phyloP scores from a whole-genome alignment of 164 flowering plant species.

The Vitis rupestris region DNA sequence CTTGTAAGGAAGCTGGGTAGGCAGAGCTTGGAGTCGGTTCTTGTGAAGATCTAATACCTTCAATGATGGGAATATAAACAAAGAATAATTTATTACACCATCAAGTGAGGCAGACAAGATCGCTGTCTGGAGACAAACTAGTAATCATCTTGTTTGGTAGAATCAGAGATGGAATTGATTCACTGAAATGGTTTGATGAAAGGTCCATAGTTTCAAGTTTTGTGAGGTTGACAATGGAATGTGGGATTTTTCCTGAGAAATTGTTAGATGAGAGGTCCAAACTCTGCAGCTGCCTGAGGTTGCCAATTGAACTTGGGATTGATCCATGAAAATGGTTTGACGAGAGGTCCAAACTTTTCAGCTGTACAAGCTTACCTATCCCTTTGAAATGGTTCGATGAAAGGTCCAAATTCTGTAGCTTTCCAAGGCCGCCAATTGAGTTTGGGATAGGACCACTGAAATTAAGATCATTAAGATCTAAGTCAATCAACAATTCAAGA shows the following conservation, averaged over 20 bases:
- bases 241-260: constrained; percentile 11
- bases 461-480: background rate
- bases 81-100: too few species aligned
- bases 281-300: background rate
- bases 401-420: background rate
- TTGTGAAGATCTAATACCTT: background rate
- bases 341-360: background rate
- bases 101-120: too few species aligned
- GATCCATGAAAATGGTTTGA: background rate
- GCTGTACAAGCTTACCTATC: too few species aligned
- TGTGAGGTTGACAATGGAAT: background rate
- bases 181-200: background rate
- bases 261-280: background rate
- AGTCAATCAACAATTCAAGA: background rate
- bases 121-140: too few species aligned
- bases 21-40: too few species aligned
- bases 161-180: background rate
- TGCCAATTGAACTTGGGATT: background rate
- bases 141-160: background rate
- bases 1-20: too few species aligned
- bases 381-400: background rate
- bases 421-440: background rate
- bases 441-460: background rate
- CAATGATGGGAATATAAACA: too few species aligned
- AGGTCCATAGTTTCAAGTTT: background rate